A percentile compares a stretch with the other conserved stretches of the same genome.
Evolutionary conservation across 2,329 filamentous ascomycete species (phyloP).

Genomic region (Cladosporium sp.): DNA sequence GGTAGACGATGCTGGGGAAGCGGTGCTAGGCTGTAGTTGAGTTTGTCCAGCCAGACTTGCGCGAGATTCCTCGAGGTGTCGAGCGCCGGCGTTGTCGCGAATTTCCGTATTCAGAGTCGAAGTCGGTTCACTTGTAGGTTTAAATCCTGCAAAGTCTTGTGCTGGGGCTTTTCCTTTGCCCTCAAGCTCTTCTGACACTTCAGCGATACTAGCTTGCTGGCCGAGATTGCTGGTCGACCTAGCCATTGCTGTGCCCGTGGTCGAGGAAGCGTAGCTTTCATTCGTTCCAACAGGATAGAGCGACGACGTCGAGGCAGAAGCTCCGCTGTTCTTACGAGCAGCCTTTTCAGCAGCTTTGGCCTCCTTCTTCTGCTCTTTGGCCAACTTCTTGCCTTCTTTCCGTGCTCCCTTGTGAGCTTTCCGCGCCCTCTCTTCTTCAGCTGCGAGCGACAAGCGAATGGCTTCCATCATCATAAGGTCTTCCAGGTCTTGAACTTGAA

Average conservation of each 20-base stretch:
- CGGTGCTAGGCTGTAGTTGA: constrained; percentile 24
- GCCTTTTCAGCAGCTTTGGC: constrained; percentile 63
- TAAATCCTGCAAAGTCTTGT: constrained; percentile 39
- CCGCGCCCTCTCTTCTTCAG: constrained; percentile 86
- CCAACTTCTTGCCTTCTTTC: constrained; percentile 79
- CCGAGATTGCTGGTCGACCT: constrained; percentile 52
- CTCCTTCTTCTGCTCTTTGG: constrained; percentile 67
- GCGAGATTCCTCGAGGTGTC: constrained; percentile 44
- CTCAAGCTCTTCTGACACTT: constrained; percentile 20
- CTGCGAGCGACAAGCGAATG: constrained; percentile 81
- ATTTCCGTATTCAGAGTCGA: constrained; percentile 37
- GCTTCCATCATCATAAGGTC: constrained; percentile 99
- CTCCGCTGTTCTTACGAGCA: constrained; percentile 47
- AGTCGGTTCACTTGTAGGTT: constrained; percentile 40
- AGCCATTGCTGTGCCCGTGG: constrained; percentile 21
- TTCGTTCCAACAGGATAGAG: constrained; percentile 44
- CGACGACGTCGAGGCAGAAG: constrained; percentile 49
- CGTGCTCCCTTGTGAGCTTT: constrained; percentile 75
- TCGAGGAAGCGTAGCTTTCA: constrained; percentile 30
- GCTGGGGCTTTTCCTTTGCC: constrained; percentile 48
- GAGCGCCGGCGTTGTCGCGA: constrained; percentile 32
- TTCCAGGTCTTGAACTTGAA: constrained; percentile 79
- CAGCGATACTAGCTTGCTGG: constrained; percentile 32
- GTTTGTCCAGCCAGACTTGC: constrained; percentile 31
- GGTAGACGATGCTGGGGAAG: constrained; percentile 20